Evolutionary conservation across 768 basidiomycete species (phyloP), one percentile per base, ranked within the genome.

Genomic region (Rhodotorula babjevae): DNA sequence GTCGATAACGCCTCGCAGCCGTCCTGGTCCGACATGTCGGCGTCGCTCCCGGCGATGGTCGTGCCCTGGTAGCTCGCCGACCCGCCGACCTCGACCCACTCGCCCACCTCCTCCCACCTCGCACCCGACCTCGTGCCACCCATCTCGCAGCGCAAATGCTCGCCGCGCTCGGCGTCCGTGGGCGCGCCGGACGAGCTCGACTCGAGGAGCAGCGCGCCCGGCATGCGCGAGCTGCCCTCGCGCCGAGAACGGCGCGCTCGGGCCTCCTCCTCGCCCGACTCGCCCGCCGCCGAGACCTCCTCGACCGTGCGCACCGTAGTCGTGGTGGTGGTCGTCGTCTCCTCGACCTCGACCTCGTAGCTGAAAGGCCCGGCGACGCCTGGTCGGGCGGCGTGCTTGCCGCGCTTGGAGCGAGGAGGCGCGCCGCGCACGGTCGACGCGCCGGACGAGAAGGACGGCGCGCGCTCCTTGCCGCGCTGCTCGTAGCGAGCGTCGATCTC

Each of bases 61-160:
- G 0, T 9, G 36, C 36, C 36, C 36, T 36, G 36, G 5, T 4
- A 36, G 5, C 36, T 36, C 36, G 77, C 63, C 16, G 72, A 27
- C 7, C 62, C 52, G 36, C 78, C 78, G 29, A 81, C 76, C 53
- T 80, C 80, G 65, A 79, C 68, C 81, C 81, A 82, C 3, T 81
- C 81, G 21, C 77, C 78, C 25, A 70, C 76, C 9, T 33, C 65
- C 2, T 47, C 42, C 25, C 2, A 7, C 8, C 60, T 4, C 53
- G 57, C 16, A 3, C 66, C n/a, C 62, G 25, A 10, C 18, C 50
- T 27, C 60, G 50, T 52, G 25, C 25, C 50, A 14, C 27, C 50
- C 25, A 25, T 27, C 6, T 27, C 50, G 50, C 9, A 52, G 4
- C 11, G 15, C 8, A 55, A 2, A 11, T 18, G n/a, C 53, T 55